These are phyloP conservation scores for Diutina rugosa DNA, from an alignment of 1,139 yeast species.

Conservation along the genomic window DNA sequence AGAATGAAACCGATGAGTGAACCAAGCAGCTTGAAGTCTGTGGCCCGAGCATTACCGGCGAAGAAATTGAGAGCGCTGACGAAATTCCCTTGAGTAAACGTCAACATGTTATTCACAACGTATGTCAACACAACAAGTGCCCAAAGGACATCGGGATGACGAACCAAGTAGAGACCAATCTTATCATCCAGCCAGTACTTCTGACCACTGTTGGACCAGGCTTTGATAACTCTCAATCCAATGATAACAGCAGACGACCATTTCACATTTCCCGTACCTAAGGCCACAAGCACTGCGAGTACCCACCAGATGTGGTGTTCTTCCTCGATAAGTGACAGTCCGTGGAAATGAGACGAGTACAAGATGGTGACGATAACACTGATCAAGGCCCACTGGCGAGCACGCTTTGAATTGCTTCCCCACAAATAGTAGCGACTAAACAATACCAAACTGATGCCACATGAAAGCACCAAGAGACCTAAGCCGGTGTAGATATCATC, in stretches of 20 bases:
- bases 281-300: conserved; percentile 24
- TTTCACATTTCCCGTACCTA: not conserved
- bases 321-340: conserved; percentile 90
- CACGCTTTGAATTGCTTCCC: not conserved
- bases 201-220: conserved; percentile 90
- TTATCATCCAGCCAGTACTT: conserved; percentile 24
- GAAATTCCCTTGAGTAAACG: conserved; percentile 16
- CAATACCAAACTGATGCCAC: not conserved
- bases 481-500: not conserved
- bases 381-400: not conserved
- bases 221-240: conserved; percentile 50
- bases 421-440: not conserved
- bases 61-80: not conserved
- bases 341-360: conserved; percentile 58
- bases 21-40: conserved; percentile 12
- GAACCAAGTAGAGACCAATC: conserved; percentile 32
- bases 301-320: conserved; percentile 98
- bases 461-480: not conserved
- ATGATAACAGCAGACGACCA: conserved; percentile 16
- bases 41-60: not conserved
- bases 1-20: conserved; percentile 22
- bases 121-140: conserved; percentile 29
- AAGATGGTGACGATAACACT: conserved; percentile 8
- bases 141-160: conserved; percentile 33
- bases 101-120: conserved; percentile 10